Evolutionary conservation across 1,139 yeast species (phyloP).

Genomic region (Yamadazyma buinensis): DNA sequence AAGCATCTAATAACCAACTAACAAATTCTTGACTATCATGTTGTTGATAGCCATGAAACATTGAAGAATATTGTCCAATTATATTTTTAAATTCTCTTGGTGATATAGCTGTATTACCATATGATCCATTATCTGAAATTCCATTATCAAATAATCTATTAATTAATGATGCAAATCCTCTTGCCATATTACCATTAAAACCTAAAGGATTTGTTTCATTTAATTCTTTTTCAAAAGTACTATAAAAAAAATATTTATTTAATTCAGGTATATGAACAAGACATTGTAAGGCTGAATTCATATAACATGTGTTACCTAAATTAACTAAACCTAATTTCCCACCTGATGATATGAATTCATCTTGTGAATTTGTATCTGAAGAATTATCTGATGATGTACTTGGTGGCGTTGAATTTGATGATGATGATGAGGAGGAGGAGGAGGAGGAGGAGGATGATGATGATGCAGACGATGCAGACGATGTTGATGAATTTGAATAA

Average conservation of each 20-base stretch:
- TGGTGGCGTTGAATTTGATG: too few relatives aligned
- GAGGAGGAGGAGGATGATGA: too few relatives aligned
- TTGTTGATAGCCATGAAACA: conserved; percentile 86
- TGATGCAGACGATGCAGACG: too few relatives aligned
- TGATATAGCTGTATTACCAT: conserved; percentile 27
- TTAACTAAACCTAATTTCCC: conserved; percentile 65
- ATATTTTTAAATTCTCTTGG: conserved; percentile 81
- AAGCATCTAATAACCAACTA: conserved; percentile 84
- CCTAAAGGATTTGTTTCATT: conserved; percentile 77
- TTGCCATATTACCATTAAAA: conserved; percentile 75
- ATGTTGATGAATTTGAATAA: too few relatives aligned
- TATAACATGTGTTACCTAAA: conserved; percentile 91
- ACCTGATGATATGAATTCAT: conserved; percentile 24
- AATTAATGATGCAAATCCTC: conserved; percentile 64
- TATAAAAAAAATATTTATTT: conserved; percentile 65
- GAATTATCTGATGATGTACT: too few relatives aligned
- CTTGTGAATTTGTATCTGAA: conserved; percentile 12
- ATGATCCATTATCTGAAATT: conserved; percentile 5
- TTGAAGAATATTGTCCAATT: conserved; percentile 73
- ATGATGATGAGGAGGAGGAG: too few relatives aligned
- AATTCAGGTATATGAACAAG: conserved; percentile 83
- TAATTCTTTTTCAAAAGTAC: conserved; percentile 61
- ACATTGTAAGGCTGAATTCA: conserved; percentile 96
- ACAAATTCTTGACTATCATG: conserved; percentile 96
- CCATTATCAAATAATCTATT: conserved; percentile 48